Evolutionary conservation across 225 moss, liverwort and hornwort species (phyloP).

Genomic region (Pseudisothecium myosuroides): DNA sequence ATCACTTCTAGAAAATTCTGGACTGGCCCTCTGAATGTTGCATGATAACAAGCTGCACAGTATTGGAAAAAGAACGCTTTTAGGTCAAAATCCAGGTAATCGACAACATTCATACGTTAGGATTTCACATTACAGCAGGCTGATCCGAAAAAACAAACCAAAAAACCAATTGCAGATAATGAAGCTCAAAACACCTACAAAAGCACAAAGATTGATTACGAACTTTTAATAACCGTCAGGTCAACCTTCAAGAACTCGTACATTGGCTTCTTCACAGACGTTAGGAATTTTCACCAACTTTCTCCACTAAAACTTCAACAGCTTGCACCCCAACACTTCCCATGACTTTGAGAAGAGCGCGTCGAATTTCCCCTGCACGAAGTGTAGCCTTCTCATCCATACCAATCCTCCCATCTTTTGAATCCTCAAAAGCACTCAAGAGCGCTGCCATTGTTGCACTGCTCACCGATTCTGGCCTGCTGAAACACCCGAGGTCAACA

Average conservation of each 20-base stretch:
- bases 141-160: not conserved
- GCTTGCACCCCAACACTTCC: conserved; percentile 23
- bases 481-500: not conserved
- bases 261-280: not conserved
- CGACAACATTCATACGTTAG: not conserved
- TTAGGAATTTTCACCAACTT: conserved; percentile 39
- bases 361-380: conserved; percentile 58
- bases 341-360: conserved; percentile 69
- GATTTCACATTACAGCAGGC: not conserved
- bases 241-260: not conserved
- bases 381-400: conserved; percentile 53
- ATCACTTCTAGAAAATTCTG: not conserved
- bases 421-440: conserved; percentile 53
- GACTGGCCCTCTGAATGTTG: not conserved
- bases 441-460: conserved; percentile 45
- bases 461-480: conserved; percentile 35
- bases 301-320: conserved; percentile 28
- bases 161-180: not conserved
- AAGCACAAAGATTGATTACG: not conserved
- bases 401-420: conserved; percentile 32
- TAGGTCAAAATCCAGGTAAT: not conserved
- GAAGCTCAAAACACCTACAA: not conserved
- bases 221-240: not conserved
- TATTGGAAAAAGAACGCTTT: not conserved
- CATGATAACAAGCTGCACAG: not conserved